These are phyloP conservation scores for Carex sylvatica DNA, from an alignment of 202 grass and related monocot species.

Conservation along the genomic window DNA sequence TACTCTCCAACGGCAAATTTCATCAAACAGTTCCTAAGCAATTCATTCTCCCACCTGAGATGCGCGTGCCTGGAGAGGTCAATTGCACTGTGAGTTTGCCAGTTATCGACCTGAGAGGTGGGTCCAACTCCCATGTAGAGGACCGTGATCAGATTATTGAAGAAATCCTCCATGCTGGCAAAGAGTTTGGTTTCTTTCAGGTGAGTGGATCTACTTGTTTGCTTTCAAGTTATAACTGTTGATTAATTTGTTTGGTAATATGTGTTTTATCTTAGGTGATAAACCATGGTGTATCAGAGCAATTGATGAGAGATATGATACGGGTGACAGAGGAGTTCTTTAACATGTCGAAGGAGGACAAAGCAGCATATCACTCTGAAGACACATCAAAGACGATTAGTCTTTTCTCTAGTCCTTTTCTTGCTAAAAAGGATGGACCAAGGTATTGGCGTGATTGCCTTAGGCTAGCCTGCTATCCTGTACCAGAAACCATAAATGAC, in stretches of 20 bases:
- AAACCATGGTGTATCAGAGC: constrained; percentile 50
- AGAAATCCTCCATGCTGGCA: too few relatives aligned
- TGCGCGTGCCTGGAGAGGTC: too few relatives aligned
- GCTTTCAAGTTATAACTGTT: neutral
- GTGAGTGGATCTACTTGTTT: neutral
- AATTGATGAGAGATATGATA: constrained; percentile 39
- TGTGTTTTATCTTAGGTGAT: constrained; percentile 31
- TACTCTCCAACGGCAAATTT: too few relatives aligned
- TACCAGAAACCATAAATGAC: too few relatives aligned
- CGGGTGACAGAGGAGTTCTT: constrained; percentile 2
- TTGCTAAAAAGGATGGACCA: constrained; percentile 20
- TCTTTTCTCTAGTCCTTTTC: constrained; percentile 47
- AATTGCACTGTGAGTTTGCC: too few relatives aligned
- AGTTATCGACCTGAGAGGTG: too few relatives aligned
- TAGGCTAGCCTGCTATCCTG: constrained; percentile 45
- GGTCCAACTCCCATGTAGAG: too few relatives aligned
- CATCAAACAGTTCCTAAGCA: neutral
- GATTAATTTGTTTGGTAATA: neutral
- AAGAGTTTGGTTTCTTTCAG: too few relatives aligned
- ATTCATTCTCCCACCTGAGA: too few relatives aligned
- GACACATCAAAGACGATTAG: constrained; percentile 33
- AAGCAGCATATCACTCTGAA: constrained; percentile 48
- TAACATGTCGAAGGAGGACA: constrained; percentile 16
- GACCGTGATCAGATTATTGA: too few relatives aligned
- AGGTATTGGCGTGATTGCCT: constrained; percentile 67